Evolutionary conservation across 1,139 yeast species (phyloP), one percentile per base, ranked within the genome.

Genomic region (Oligophagozyma castellii): DNA sequence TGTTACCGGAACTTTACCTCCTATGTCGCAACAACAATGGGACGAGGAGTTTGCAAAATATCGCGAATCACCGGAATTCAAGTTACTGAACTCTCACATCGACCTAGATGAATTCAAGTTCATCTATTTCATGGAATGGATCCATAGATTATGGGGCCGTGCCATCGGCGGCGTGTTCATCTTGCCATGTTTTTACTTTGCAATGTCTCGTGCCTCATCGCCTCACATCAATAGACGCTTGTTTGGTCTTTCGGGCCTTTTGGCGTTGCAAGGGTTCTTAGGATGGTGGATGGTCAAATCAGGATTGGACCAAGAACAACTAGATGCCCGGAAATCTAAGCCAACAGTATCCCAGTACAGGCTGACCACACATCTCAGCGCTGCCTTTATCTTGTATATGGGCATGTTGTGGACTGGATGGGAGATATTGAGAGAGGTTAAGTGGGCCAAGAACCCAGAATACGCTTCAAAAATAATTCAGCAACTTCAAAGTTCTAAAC

Each of bases 231-330:
- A 84, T 29, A 62, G 62, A 34, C 65, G 84, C 37, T 62, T 89
- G 12, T 55, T 79, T 15, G 78, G 80, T 2, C 67, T 92, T 29
- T 70, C 93, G 23, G 73, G 67, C 1, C 60, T 89, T 31, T 64
- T 92, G 34, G 98, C 95, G 8, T 59, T 92, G 27, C 98, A 92
- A 61, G 98, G 98, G 27, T 77, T 76, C 31, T 78, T 92, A 43
- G 98, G 98, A 22, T 92, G 98, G 98, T 92, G 99, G 99, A 92
- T 92, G 99, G 98, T 92, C 33, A 75, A 79, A 46, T 81, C 95
- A 5, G 99, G 99, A 24, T 66, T 92, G 37, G 93, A 86, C 50
- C 78, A 79, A 49, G 68, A 77, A 29, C 76, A 78, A 46, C 60
- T 92, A 33, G 69, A 69, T 19, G 93, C 79, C 43, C 70, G 94